Base-by-base conservation (phyloP, 1,284 basidiomycete species). In the Leucocoprinus gongylophorus region DNA sequence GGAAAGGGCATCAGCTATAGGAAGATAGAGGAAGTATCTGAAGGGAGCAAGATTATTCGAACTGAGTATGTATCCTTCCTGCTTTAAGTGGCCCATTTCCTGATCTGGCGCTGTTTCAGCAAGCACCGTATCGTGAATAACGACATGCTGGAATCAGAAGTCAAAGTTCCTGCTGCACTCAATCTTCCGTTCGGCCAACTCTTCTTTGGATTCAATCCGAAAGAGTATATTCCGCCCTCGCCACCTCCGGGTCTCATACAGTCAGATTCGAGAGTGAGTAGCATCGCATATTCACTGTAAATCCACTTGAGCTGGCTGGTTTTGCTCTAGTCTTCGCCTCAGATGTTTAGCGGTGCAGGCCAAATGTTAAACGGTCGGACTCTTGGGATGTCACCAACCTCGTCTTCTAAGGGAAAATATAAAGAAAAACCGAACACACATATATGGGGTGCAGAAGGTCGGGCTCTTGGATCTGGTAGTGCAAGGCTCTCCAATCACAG, bases 171-270 rank as follows among this genome's bases (percentile, higher is more conserved):
- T 1, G 93, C 92, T 0, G 85, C 92, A 1, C 76, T 99, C 44
- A 88, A 90, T 59, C 73, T 99, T 28, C 94, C 95, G 0, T 88
- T 89, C 57, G 97, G 97, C 18, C 89, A 95, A 60, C 74, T 97
- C 21, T 97, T 97, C 75, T 97, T 97, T 63, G 94, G 94, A 8
- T 97, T 87, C 72, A 85, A 86, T 51, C 79, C 89, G 45, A 70
- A 82, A 2, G 72, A 85, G 0, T 92, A 89, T 63, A 78, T 75
- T 13, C 81, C 82, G 12, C 62, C 71, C 21, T 62, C 74, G 6
- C 40, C 60, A 40, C 45, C 62, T 28, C 48, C 62, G n/a, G 58
- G 58, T 30, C 64, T 66, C 15, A 62, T 63, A 5, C 60, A 61
- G 20, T 38, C 51, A 40, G 38, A 55, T 13, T 48, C 61, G 33